Evolutionary conservation across 257 asterid species (phyloP), one percentile per base, ranked within the genome.

Genomic region (Solanum neorickii): DNA sequence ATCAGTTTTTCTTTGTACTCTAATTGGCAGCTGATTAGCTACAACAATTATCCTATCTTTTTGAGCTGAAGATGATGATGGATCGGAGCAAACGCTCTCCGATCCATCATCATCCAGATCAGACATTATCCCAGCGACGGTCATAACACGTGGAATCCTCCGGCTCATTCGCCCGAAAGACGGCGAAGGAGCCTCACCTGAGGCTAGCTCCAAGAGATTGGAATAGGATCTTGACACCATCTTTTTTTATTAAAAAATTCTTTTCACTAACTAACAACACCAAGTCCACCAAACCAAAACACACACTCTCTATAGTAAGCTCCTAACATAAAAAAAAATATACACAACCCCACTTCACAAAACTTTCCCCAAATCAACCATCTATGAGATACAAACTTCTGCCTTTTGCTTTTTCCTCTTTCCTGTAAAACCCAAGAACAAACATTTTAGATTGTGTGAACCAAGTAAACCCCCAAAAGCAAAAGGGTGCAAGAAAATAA

Each of bases 211-310:
- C 76, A 95, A 83, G 25, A 95, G 92, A 88, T 95, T 95, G 84
- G 98, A 94, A 89, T 95, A 95, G 84, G 98, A 95, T 89, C 96
- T 93, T 70, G 98, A 95, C 87, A 94, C 98, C 98, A 95, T 94
- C 82, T 83, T 75, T 78, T 31, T 39, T 3, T 15, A 15, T 1
- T 3, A 39, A 2, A 0, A 41, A 49, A 6, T 29, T 33, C 49
- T 82, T 80, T 80, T 39, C 83, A 59, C 87, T 52, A 86, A 70
- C 86, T 89, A 85, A 80, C 88, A 86, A 87, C 42, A 62, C 83
- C 87, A 72, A 89, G 68, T 75, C 85, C 89, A 89, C 88, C 78
- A 74, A 77, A 59, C 89, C 88, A 84, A 84, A 73, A 82, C 87
- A 82, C 69, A 42, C 49, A 39, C 60, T 87, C 82, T 84, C 87